Base-by-base conservation (phyloP, 2,329 filamentous ascomycete genomes). In the Microcyclospora pomicola region DNA sequence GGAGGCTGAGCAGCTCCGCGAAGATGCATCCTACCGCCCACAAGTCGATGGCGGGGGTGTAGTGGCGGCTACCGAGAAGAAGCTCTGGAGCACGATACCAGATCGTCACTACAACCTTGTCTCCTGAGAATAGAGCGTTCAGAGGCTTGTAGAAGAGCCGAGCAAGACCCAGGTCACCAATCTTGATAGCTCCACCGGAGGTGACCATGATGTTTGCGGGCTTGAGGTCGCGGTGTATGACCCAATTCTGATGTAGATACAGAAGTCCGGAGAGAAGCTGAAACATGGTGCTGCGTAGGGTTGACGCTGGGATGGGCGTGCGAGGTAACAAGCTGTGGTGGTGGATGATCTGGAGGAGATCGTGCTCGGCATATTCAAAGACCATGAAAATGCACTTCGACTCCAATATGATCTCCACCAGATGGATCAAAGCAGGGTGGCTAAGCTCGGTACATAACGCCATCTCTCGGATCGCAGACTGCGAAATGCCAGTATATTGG, bases 311-410 rank as follows among this genome's bases (percentile, higher is more conserved):
- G 41, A 98, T 95, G 5, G 84, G 80, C 49, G 91, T 83, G 16
- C 87, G 73, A 19, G 85, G 79, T 41, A 87, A 81, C 58, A 94
- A 81, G 1, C 83, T 93, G 61, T 98, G 91, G 58, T 96, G 87
- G 58, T 98, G 91, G 49, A 98, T 95, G 58, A 98, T 96, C 60
- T 98, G 91, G 4, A 98, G 69, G 29, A 98, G 66, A 60, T 98
- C 91, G 60, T 98, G 91, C 62, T 98, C 91, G 49, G 91, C 91
- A 59, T 94, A 98, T 60, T 96, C 91, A 51, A 98, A 96, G 2
- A 98, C 87, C 82, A 98, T 98, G 63, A 87, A 98, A 59, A 98
- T 96, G 65, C 87, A 95, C 66, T 96, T 96, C 61, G 94, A 87
- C 63, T 98, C 88, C 2, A 98, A 71, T 52, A 98, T 94, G 53